Evolutionary conservation across 208 protist species (phyloP).

Genomic region (Balamuthia mandrillaris): DNA sequence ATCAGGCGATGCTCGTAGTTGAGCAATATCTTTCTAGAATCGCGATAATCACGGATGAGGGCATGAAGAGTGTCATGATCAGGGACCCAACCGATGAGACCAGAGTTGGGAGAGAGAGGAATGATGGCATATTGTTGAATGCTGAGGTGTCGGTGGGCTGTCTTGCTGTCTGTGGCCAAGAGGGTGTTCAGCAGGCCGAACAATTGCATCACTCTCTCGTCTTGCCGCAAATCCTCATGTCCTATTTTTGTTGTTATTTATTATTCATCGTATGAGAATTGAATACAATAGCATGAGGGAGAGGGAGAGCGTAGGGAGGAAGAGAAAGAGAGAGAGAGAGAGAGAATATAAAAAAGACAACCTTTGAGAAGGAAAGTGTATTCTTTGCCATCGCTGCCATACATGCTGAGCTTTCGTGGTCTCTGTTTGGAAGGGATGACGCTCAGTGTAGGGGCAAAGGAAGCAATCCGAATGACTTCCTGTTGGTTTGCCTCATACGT

Average conservation of each 20-base stretch:
- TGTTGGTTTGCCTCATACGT: conserved; percentile 85
- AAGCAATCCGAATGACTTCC: conserved; percentile 86
- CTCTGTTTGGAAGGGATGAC: conserved; percentile 99
- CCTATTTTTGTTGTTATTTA: conserved; percentile 24
- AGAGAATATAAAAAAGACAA: background rate
- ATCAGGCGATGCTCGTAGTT: conserved; percentile 87
- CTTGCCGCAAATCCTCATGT: conserved; percentile 86
- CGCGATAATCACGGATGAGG: conserved; percentile 96
- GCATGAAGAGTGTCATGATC: conserved; percentile 97
- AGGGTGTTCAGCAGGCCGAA: conserved; percentile 98
- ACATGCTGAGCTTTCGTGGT: conserved; percentile 94
- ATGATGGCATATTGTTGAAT: conserved; percentile 95
- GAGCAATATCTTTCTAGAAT: conserved; percentile 82
- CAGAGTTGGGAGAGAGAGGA: conserved; percentile 95
- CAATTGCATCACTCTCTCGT: conserved; percentile 99
- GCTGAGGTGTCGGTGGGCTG: conserved; percentile 75
- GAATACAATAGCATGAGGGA: background rate
- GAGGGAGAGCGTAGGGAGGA: background rate
- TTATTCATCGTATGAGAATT: background rate
- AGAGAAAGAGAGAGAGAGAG: background rate
- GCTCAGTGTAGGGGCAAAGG: conserved; percentile 85
- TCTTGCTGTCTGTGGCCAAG: conserved; percentile 83
- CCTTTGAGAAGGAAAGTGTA: conserved; percentile 98
- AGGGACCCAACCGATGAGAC: conserved; percentile 98
- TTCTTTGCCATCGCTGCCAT: conserved; percentile 88